A percentile compares a stretch with the other conserved stretches of the same genome.
Evolutionary conservation across 2,329 filamentous ascomycete genomes (phyloP).

Genomic region (Diplodia intermedia): DNA sequence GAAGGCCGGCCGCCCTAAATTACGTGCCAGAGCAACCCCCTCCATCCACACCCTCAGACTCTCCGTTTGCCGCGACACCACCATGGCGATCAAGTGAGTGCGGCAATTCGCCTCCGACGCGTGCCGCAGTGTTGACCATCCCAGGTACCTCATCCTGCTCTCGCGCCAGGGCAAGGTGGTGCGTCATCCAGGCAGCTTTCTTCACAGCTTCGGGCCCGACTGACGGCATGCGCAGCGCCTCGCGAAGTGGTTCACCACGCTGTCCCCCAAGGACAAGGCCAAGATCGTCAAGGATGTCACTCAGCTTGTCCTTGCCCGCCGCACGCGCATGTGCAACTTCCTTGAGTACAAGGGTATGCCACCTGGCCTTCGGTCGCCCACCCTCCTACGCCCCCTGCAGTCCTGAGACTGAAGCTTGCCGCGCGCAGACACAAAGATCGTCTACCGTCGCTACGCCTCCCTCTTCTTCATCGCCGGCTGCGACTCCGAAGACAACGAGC

Average conservation of each 20-base stretch:
- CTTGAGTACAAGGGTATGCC: constrained; percentile 92
- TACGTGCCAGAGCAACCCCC: constrained; percentile 12
- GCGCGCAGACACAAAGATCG: constrained; percentile 87
- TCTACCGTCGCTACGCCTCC: constrained; percentile 97
- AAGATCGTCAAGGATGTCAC: constrained; percentile 99
- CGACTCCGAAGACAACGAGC: constrained; percentile 95
- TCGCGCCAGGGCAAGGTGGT: constrained; percentile 99
- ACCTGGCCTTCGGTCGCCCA: constrained; percentile 21
- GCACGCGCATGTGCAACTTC: constrained; percentile 99
- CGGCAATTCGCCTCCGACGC: not conserved
- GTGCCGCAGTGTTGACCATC: not conserved
- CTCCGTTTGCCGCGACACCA: constrained; percentile 31
- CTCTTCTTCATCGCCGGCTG: constrained; percentile 99
- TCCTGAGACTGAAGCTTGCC: constrained; percentile 38
- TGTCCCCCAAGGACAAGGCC: constrained; percentile 97
- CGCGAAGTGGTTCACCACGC: constrained; percentile 98
- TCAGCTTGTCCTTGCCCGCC: constrained; percentile 91
- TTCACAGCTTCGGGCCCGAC: constrained; percentile 30
- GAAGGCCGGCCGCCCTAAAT: constrained; percentile 2
- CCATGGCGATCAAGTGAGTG: constrained; percentile 64
- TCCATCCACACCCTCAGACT: not conserved
- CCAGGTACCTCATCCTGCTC: constrained; percentile 94
- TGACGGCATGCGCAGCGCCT: constrained; percentile 71
- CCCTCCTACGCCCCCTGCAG: constrained; percentile 29
- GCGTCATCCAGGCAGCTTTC: constrained; percentile 59